Conservation (phyloP, 1,284 basidiomycete species). For the Trichosporon sp. region DNA sequence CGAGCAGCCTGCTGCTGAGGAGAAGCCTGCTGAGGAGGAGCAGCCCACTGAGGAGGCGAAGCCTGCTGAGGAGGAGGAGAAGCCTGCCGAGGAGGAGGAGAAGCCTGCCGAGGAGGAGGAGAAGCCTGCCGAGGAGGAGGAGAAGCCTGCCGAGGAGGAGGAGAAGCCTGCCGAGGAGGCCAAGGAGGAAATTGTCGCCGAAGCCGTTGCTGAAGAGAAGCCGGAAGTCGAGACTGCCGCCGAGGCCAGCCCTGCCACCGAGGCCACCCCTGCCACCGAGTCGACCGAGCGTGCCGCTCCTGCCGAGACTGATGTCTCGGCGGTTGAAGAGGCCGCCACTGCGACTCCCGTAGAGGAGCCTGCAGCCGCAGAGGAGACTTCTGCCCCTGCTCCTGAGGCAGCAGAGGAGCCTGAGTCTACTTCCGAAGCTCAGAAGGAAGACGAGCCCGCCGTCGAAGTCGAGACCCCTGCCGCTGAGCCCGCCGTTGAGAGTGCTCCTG, state of each 20-base stretch:
- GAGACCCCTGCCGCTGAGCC: neutral
- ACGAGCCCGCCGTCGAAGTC: neutral
- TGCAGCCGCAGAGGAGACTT: too few species aligned
- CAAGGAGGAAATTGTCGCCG: too few species aligned
- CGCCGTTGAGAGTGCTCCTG: neutral
- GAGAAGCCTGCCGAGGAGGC: neutral
- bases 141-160: too few species aligned
- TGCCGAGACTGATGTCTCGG: neutral
- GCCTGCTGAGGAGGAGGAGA: neutral
- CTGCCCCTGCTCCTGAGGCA: neutral
- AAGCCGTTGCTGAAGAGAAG: too few species aligned
- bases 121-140: too few species aligned
- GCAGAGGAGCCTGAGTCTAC: neutral
- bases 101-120: too few species aligned
- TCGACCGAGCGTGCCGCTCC: neutral
- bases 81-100: neutral
- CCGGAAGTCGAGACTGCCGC: neutral
- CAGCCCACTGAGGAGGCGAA: too few species aligned
- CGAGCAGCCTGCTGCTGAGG: neutral
- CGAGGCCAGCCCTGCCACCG: neutral
- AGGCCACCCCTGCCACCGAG: neutral
- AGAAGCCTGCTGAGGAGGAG: neutral
- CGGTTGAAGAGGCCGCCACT: neutral
- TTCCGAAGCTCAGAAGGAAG: neutral
- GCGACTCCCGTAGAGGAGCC: neutral